Base-by-base conservation (phyloP, 2,329 filamentous ascomycete genomes). In the Epicoccum nigrum region DNA sequence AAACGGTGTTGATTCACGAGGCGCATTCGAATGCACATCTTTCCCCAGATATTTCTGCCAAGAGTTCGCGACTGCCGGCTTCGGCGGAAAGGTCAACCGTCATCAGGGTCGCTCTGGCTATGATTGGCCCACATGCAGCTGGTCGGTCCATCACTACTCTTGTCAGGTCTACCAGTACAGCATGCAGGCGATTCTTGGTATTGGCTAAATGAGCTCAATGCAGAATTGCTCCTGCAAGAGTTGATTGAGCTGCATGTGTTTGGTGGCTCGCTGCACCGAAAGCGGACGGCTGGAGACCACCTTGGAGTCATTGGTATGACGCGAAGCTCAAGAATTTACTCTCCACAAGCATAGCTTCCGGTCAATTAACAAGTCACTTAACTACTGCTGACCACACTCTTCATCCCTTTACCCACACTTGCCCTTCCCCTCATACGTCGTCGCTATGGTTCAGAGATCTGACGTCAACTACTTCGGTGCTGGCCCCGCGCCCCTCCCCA, bases 391-490 rank as follows among this genome's bases (percentile, higher is more conserved):
- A 27, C 28, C 37, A 25, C 34, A 27, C 41, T 12, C 43, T 33
- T 30, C 51, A 45, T 55, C 35, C 30, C 21, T 45, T 45, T 32
- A 46, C 45, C 33, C 45, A 35, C 52, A 12, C 40, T n/a, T 39
- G 11, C 19, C 21, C 23, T 31, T 41, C 15, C 28, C 42, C 32
- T 42, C 25, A 47, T 32, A 46, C 43, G 35, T 45, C 40, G 25
- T 37, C 58, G 56, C 48, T 58, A 90, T 93, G 89, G 86, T 88
- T 65, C 78, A 83, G 58, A 82, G 90, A 74, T 80, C 85, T 63
- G 87, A 93, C 58, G 84, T 94, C 71, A 83, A 86, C 60, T 94
- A 95, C 76, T 96, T 96, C 64, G 92, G 92, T 55, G 92, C 93
- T 45, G 93, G 93, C 57, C 93, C 93, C 40, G 92, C 93, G n/a